These are phyloP conservation scores for Populus pruinosa DNA, from an alignment of 345 rosid genomes.

Conservation along the genomic window DNA sequence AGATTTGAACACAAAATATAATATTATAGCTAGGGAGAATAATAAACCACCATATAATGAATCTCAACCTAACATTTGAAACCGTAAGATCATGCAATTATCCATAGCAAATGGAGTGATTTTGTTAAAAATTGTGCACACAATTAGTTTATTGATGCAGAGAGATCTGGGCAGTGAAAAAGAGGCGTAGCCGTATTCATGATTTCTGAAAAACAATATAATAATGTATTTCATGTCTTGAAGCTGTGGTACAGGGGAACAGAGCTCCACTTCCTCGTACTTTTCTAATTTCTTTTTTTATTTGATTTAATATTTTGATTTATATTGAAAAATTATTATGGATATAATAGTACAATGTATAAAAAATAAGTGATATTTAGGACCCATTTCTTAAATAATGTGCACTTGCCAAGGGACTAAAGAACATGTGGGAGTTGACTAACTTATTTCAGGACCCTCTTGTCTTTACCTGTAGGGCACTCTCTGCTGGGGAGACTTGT, in stretches of 20 bases:
- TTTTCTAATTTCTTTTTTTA: neutral
- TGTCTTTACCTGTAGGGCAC: too few species aligned
- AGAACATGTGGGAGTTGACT: neutral
- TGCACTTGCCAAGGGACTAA: neutral
- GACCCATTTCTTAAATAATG: neutral
- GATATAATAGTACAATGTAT: too few species aligned
- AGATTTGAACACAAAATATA: too few species aligned
- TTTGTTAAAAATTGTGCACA: neutral
- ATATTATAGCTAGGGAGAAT: too few species aligned
- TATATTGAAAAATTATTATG: too few species aligned
- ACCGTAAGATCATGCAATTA: neutral
- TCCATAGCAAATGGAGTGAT: too few species aligned
- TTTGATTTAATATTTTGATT: neutral
- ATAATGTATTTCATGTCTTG: conserved; percentile 30
- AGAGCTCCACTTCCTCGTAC: conserved; percentile 56
- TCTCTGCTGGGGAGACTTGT: too few species aligned
- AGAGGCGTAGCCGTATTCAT: conserved; percentile 41
- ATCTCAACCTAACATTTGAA: too few species aligned
- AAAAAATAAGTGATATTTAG: too few species aligned
- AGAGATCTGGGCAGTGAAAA: conserved; percentile 56
- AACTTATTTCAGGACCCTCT: too few species aligned
- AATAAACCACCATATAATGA: too few species aligned
- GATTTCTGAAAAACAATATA: neutral
- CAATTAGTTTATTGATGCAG: conserved; percentile 23
- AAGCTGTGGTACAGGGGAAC: conserved; percentile 42